Conservation (phyloP, 257 asterid genomes). For the Solanum chaucha region DNA sequence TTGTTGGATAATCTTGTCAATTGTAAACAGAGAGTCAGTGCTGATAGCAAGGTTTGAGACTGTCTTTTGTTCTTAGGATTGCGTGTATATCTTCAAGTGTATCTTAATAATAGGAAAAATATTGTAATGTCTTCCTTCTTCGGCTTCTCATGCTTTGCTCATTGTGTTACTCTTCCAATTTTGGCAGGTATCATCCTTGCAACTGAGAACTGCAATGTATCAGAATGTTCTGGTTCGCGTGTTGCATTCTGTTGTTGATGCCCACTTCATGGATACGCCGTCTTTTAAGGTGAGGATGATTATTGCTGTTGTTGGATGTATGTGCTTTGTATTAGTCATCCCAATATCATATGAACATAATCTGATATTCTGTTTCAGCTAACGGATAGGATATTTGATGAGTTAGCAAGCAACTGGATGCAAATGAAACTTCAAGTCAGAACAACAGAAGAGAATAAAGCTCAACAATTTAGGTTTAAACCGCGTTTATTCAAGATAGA, state of each 20-base stretch:
- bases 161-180: slow-evolving; percentile 2
- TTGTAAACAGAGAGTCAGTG: slow-evolving; percentile 6
- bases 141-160: not conserved
- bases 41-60: slow-evolving; percentile 31
- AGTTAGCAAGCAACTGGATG: slow-evolving; percentile 65
- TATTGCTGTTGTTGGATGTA: slow-evolving; percentile 1
- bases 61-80: not conserved
- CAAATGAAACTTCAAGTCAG: slow-evolving; percentile 40
- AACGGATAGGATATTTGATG: slow-evolving; percentile 53
- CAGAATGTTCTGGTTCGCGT: slow-evolving; percentile 52
- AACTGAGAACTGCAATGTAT: slow-evolving; percentile 38
- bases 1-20: slow-evolving; percentile 34
- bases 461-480: slow-evolving; percentile 62
- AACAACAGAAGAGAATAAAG: slow-evolving; percentile 32
- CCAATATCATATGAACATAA: slow-evolving; percentile 4
- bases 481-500: slow-evolving; percentile 67
- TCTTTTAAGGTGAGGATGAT: slow-evolving; percentile 40
- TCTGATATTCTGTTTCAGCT: slow-evolving; percentile 26
- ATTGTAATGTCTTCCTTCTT: not conserved
- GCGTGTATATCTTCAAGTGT: not conserved
- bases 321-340: not conserved
- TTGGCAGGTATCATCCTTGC: slow-evolving; percentile 31
- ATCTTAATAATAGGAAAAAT: not conserved
- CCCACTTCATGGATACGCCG: slow-evolving; percentile 43
- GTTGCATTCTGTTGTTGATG: slow-evolving; percentile 45